Percentiles rank a stretch among this genome's conserved stretches.
These are phyloP conservation scores for Triglochin maritima DNA, from an alignment of 106 monocot genomes.

Conservation along the genomic window DNA sequence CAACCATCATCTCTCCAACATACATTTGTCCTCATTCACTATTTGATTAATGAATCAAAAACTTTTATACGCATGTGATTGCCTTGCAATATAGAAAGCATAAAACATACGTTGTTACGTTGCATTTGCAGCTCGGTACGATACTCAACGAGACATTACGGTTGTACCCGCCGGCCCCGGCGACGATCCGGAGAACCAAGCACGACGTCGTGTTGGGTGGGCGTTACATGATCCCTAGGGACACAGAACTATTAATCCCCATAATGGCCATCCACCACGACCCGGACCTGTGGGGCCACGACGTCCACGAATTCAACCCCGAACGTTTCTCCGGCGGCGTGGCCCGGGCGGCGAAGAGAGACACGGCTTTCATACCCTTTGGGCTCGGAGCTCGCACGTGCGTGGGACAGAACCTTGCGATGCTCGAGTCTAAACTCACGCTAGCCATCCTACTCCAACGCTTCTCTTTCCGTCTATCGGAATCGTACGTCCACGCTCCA, in stretches of 20 bases:
- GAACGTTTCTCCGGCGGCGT: slow-evolving; percentile 24
- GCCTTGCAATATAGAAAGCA: background rate
- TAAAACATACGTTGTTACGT: background rate
- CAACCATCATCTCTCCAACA: too few species aligned
- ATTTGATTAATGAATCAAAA: too few species aligned
- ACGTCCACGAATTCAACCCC: slow-evolving; percentile 40
- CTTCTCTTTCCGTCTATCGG: slow-evolving; percentile 40
- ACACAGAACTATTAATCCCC: slow-evolving; percentile 38
- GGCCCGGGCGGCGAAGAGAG: slow-evolving; percentile 15
- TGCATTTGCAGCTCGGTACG: slow-evolving; percentile 29
- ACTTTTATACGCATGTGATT: too few species aligned
- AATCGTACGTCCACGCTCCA: slow-evolving; percentile 53
- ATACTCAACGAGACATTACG: slow-evolving; percentile 47
- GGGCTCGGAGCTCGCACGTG: slow-evolving; percentile 66
- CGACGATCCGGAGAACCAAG: slow-evolving; percentile 30
- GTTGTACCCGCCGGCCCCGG: slow-evolving; percentile 51
- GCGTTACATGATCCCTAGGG: slow-evolving; percentile 21
- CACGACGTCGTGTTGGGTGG: slow-evolving; percentile 41
- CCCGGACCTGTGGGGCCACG: slow-evolving; percentile 33
- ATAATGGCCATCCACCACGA: slow-evolving; percentile 60
- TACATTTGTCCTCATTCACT: too few species aligned
- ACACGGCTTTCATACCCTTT: slow-evolving; percentile 62
- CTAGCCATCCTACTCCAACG: slow-evolving; percentile 53
- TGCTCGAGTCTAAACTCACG: slow-evolving; percentile 52
- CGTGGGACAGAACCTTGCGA: slow-evolving; percentile 65